Conservation (phyloP, 352 stramenopile species). For the Phytophthora kernoviae region DNA sequence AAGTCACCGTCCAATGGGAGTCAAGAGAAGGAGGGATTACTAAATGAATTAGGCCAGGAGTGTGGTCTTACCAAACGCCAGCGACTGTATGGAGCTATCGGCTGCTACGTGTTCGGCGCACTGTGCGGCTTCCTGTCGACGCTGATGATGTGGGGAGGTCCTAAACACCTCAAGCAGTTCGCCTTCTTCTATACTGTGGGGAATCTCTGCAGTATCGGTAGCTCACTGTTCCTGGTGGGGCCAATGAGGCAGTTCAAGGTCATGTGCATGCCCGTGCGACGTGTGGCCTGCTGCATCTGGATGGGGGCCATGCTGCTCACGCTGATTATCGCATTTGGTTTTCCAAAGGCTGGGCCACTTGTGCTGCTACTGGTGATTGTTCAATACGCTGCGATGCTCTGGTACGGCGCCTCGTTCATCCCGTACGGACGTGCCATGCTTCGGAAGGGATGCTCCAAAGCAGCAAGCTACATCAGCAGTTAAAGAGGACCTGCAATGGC, state of each 20-base stretch:
- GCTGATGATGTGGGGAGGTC: conserved; percentile 81
- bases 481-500: too few relatives aligned
- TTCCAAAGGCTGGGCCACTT: conserved; percentile 65
- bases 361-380: conserved; percentile 78
- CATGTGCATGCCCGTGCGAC: conserved; percentile 86
- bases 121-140: conserved; percentile 81
- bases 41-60: conserved; percentile 71
- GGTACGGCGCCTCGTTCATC: conserved; percentile 84
- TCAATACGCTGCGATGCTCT: conserved; percentile 84
- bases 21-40: conserved; percentile 74
- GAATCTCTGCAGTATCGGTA: conserved; percentile 81
- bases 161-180: conserved; percentile 84
- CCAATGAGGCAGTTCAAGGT: conserved; percentile 74
- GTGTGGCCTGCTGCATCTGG: conserved; percentile 82
- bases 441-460: conserved; percentile 72
- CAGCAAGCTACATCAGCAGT: conserved; percentile 48
- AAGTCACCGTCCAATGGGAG: conserved; percentile 38
- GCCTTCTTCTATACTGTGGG: conserved; percentile 88
- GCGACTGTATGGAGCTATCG: conserved; percentile 71
- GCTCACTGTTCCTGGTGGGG: conserved; percentile 80
- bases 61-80: conserved; percentile 84
- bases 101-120: conserved; percentile 74
- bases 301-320: conserved; percentile 74
- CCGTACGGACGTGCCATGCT: conserved; percentile 80
- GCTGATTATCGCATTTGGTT: conserved; percentile 78